Percentiles rank a stretch among this genome's conserved stretches.
These are phyloP conservation scores for Cercospora berteroae DNA, from an alignment of 2,329 filamentous ascomycete genomes.

Conservation along the genomic window DNA sequence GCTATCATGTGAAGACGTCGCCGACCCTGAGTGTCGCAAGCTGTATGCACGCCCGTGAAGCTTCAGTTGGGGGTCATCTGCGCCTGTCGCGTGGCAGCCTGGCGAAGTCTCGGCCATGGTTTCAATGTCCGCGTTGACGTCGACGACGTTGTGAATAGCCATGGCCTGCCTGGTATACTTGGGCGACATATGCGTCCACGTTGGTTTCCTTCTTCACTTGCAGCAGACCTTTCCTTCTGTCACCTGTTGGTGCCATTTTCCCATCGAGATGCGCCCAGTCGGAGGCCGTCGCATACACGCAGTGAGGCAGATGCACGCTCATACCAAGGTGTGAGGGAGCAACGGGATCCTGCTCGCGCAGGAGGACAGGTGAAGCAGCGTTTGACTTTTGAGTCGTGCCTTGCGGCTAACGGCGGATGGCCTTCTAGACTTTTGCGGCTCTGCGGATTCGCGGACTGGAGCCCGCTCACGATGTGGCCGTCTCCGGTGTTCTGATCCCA, in stretches of 20 bases:
- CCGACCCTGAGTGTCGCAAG: not conserved
- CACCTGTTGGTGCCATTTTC: not conserved
- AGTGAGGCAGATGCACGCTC: not conserved
- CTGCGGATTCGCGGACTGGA: not conserved
- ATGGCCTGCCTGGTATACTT: not conserved
- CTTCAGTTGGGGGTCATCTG: not conserved
- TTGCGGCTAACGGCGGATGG: not conserved
- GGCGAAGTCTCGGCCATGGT: not conserved
- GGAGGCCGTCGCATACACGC: not conserved
- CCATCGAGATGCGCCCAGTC: not conserved
- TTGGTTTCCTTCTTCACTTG: not conserved
- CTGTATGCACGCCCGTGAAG: not conserved
- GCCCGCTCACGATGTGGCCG: not conserved
- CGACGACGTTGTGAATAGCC: not conserved
- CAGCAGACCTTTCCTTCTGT: not conserved
- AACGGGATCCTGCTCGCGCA: not conserved
- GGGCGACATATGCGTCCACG: not conserved
- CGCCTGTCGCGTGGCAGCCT: not conserved
- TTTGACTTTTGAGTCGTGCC: not conserved
- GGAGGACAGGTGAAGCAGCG: not conserved
- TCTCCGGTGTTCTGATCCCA: not conserved
- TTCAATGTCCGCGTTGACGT: not conserved
- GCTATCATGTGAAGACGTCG: conserved; percentile 2
- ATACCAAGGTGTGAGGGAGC: not conserved
- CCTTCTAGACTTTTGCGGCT: not conserved